Conservation (phyloP, 2,329 filamentous ascomycete species). For the Epichloe festucae region DNA sequence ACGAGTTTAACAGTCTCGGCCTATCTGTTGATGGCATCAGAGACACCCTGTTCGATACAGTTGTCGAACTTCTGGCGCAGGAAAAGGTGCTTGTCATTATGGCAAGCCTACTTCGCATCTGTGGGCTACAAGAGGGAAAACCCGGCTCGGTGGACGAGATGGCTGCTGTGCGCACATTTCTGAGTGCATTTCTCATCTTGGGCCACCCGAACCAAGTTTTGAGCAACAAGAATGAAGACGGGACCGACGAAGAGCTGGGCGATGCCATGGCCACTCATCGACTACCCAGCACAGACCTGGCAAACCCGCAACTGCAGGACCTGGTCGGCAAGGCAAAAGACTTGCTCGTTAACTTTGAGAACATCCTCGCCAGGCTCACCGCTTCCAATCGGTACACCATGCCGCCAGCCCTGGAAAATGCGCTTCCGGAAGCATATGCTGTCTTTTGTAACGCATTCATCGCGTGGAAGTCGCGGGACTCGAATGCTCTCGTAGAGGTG, state of each 20-base stretch:
- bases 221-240: constrained; percentile 53
- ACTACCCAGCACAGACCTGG: constrained; percentile 32
- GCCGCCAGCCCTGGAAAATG: constrained; percentile 46
- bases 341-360: constrained; percentile 66
- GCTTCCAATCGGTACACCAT: constrained; percentile 54
- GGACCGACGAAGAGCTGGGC: constrained; percentile 41
- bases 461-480: constrained; percentile 73
- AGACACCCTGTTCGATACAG: constrained; percentile 60
- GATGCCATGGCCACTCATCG: constrained; percentile 16
- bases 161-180: constrained; percentile 59
- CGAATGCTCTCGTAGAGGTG: constrained; percentile 62
- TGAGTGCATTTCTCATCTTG: constrained; percentile 69
- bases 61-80: constrained; percentile 54
- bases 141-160: constrained; percentile 52
- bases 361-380: constrained; percentile 52
- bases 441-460: constrained; percentile 69
- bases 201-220: constrained; percentile 69
- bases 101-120: constrained; percentile 53
- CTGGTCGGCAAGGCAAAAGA: constrained; percentile 68
- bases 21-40: constrained; percentile 58
- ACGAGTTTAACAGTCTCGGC: constrained; percentile 51
- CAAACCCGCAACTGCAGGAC: constrained; percentile 53
- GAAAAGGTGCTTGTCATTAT: constrained; percentile 54
- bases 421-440: constrained; percentile 56
- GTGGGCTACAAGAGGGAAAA: constrained; percentile 54